Percentiles rank a stretch among this genome's conserved stretches.
These are phyloP conservation scores for Blastomyces gilchristii DNA, from an alignment of 2,329 filamentous ascomycete species.

Conservation along the genomic window DNA sequence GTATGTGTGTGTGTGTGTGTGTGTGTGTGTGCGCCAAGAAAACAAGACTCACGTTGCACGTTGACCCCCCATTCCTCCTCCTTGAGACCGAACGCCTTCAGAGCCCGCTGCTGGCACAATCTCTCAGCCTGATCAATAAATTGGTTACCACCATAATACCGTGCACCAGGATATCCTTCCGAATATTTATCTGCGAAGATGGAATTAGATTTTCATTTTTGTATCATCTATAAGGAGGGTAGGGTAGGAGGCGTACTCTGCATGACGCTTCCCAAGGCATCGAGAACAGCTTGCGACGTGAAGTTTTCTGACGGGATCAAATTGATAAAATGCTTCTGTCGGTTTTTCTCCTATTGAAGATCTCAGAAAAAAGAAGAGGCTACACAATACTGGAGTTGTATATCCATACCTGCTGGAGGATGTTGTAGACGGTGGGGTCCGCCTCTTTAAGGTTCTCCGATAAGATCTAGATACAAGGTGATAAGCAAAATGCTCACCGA, in stretches of 20 bases:
- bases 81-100: slow-evolving; percentile 77
- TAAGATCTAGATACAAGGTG: slow-evolving; percentile 52
- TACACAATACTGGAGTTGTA: not conserved
- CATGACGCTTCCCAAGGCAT: slow-evolving; percentile 88
- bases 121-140: slow-evolving; percentile 87
- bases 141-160: slow-evolving; percentile 95
- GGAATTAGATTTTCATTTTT: slow-evolving; percentile 26
- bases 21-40: not conserved
- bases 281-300: slow-evolving; percentile 82
- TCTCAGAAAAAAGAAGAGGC: slow-evolving; percentile 8
- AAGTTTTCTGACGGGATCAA: slow-evolving; percentile 94
- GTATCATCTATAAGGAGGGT: slow-evolving; percentile 11
- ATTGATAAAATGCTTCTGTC: slow-evolving; percentile 98
- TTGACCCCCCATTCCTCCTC: slow-evolving; percentile 92
- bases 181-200: slow-evolving; percentile 77
- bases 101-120: slow-evolving; percentile 78
- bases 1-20: no score
- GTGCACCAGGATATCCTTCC: slow-evolving; percentile 89
- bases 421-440: slow-evolving; percentile 77
- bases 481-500: slow-evolving; percentile 11
- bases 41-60: slow-evolving; percentile 59
- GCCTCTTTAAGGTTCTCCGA: slow-evolving; percentile 68
- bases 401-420: slow-evolving; percentile 68
- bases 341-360: slow-evolving; percentile 66
- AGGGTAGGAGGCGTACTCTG: slow-evolving; percentile 48